These are phyloP conservation scores for Didymosphaeria variabile DNA, from an alignment of 2,329 filamentous ascomycete genomes.

Conservation along the genomic window DNA sequence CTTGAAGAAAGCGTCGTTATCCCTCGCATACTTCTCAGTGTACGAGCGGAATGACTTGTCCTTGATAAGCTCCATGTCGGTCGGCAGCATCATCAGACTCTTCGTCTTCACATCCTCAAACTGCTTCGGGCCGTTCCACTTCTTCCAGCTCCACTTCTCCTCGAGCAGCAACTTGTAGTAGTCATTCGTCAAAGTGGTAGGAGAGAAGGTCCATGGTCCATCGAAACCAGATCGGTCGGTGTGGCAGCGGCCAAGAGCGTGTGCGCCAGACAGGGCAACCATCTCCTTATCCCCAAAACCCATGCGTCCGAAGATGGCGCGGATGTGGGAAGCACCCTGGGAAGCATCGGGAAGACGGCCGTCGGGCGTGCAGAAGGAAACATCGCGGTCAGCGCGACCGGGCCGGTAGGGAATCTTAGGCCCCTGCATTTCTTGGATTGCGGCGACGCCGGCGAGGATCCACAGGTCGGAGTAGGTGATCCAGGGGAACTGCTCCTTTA, in stretches of 20 bases:
- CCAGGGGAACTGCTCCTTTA: conserved; percentile 94
- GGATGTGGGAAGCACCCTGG: conserved; percentile 80
- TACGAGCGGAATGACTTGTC: conserved; percentile 85
- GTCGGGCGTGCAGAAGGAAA: conserved; percentile 88
- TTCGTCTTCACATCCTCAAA: conserved; percentile 89
- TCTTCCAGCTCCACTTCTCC: conserved; percentile 97
- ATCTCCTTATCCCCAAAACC: conserved; percentile 98
- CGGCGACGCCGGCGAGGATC: conserved; percentile 86
- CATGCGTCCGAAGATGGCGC: conserved; percentile 95
- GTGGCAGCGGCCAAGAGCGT: conserved; percentile 87
- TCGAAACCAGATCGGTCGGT: conserved; percentile 85
- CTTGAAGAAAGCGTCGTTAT: conserved; percentile 90
- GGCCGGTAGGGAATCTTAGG: conserved; percentile 88
- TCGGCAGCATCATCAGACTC: conserved; percentile 95
- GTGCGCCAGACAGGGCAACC: conserved; percentile 86
- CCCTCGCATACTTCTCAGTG: conserved; percentile 89
- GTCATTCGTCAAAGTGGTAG: conserved; percentile 87
- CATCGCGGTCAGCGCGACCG: conserved; percentile 81
- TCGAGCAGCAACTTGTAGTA: conserved; percentile 87
- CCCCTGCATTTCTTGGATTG: conserved; percentile 95
- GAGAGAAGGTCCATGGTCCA: conserved; percentile 85
- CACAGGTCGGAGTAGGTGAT: conserved; percentile 96
- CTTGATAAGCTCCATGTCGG: conserved; percentile 85
- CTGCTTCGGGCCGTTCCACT: conserved; percentile 93
- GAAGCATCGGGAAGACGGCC: conserved; percentile 86